These are phyloP conservation scores for Stemphylium beticola DNA, from an alignment of 2,329 filamentous ascomycete species.

Conservation along the genomic window DNA sequence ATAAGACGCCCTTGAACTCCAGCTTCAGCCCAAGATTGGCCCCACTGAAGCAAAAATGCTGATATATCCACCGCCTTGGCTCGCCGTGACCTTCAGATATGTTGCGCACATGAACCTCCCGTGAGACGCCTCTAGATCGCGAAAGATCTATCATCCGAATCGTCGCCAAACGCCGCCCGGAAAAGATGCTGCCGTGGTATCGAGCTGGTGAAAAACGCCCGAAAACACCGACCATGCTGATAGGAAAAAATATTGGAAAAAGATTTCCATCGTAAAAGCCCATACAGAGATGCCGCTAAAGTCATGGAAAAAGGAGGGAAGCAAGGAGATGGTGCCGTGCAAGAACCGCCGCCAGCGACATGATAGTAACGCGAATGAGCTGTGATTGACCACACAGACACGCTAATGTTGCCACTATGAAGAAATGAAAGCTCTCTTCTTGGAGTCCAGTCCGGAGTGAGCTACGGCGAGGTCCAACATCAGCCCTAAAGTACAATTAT, in stretches of 20 bases:
- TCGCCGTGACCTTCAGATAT: not conserved
- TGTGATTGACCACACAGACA: constrained; percentile 9
- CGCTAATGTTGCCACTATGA: not conserved
- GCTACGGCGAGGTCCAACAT: not conserved
- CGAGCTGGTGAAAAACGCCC: constrained; percentile 8
- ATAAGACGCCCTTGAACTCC: constrained; percentile 14
- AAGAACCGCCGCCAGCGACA: not conserved
- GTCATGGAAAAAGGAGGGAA: not conserved
- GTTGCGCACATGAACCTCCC: constrained; percentile 2
- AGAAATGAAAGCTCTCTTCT: not conserved
- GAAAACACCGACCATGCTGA: constrained; percentile 10
- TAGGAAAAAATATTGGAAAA: constrained; percentile 1
- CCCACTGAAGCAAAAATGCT: constrained; percentile 19
- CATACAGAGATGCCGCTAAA: constrained; percentile 12
- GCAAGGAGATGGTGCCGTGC: constrained; percentile 5
- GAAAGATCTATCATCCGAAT: constrained; percentile 28
- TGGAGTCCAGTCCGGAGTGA: not conserved
- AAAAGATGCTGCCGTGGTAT: constrained; percentile 13
- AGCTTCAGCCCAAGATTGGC: constrained; percentile 7
- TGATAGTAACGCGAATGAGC: not conserved
- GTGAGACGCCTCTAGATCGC: not conserved
- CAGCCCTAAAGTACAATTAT: constrained; percentile 10
- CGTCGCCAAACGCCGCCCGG: not conserved
- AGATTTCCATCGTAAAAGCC: constrained; percentile 2
- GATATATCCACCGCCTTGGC: constrained; percentile 1